Evolutionary conservation across 257 asterid genomes (phyloP).

Genomic region (Haberlea rhodopensis): DNA sequence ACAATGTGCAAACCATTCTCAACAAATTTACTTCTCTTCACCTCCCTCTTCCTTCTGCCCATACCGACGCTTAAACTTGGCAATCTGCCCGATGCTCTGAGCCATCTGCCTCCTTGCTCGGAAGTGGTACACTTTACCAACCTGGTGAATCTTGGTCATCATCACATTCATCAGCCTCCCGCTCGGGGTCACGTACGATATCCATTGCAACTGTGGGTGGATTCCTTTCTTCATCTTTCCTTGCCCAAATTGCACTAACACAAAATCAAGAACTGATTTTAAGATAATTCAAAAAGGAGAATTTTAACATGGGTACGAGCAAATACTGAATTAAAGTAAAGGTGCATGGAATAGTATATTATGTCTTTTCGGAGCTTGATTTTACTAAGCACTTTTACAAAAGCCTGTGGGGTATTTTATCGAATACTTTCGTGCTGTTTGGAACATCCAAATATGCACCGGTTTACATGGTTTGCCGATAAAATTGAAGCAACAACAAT

Average conservation of each 20-base stretch:
- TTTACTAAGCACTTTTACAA: background rate
- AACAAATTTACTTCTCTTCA: constrained; percentile 29
- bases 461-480: background rate
- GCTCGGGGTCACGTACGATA: constrained; percentile 72
- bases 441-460: background rate
- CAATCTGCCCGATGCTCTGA: constrained; percentile 62
- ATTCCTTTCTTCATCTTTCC: constrained; percentile 74
- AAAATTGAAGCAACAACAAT: background rate
- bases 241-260: background rate
- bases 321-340: too few relatives aligned
- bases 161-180: constrained; percentile 57
- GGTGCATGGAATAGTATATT: background rate
- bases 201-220: constrained; percentile 82
- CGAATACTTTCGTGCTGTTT: background rate
- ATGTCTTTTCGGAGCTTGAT: background rate
- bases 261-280: background rate
- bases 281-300: background rate
- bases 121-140: constrained; percentile 68
- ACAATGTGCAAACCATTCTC: background rate
- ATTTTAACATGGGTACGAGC: background rate
- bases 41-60: constrained; percentile 52
- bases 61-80: constrained; percentile 66
- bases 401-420: background rate
- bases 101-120: constrained; percentile 73
- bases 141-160: constrained; percentile 69